A percentile compares a stretch with the other conserved stretches of the same genome.
These are phyloP conservation scores for Boletus coccyginus DNA, from an alignment of 768 basidiomycete genomes.

Conservation along the genomic window DNA sequence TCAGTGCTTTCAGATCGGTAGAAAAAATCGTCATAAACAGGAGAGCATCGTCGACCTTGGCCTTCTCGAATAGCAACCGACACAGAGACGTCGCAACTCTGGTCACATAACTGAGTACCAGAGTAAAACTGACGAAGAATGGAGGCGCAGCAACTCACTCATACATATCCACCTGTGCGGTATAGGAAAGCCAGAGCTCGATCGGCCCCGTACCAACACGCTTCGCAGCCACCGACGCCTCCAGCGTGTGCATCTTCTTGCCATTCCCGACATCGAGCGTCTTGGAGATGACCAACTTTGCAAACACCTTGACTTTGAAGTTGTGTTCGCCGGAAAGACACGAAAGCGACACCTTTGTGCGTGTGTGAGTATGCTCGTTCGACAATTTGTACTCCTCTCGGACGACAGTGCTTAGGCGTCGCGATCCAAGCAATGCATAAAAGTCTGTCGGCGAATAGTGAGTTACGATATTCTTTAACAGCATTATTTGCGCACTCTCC, in stretches of 20 bases:
- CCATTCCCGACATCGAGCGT: constrained; percentile 52
- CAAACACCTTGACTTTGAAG: constrained; percentile 68
- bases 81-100: constrained; percentile 87
- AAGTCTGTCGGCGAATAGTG: constrained; percentile 46
- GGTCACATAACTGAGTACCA: constrained; percentile 1
- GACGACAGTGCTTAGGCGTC: constrained; percentile 66
- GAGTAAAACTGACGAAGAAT: neutral
- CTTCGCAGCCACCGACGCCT: constrained; percentile 72
- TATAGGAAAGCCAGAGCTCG: constrained; percentile 74
- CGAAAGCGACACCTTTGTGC: constrained; percentile 54
- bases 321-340: constrained; percentile 66
- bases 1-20: constrained; percentile 79
- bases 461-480: neutral
- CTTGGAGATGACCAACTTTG: constrained; percentile 61
- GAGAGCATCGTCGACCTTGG: constrained; percentile 82
- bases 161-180: constrained; percentile 81
- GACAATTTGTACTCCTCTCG: constrained; percentile 72
- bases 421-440: constrained; percentile 74
- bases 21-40: constrained; percentile 93
- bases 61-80: constrained; percentile 70
- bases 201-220: constrained; percentile 54
- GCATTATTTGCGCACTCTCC: constrained; percentile 53
- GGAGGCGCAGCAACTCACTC: constrained; percentile 60
- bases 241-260: constrained; percentile 52
- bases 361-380: constrained; percentile 70